Percentiles rank a stretch among this genome's conserved stretches.
Conservation (phyloP, 805 yeast species). For the Cyberlindnera mrakii region DNA sequence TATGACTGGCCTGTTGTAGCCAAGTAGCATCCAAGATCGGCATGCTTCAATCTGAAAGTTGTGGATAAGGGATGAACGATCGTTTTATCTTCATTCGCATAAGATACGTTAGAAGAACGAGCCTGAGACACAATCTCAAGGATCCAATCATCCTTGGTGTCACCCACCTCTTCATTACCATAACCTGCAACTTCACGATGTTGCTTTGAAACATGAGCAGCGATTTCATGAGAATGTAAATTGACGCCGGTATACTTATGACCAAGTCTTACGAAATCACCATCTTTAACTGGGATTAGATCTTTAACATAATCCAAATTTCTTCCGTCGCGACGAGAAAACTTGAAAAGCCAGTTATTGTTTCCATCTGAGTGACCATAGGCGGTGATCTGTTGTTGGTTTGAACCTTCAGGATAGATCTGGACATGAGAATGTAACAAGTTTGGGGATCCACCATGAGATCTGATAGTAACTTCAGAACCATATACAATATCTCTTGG, state of each 20-base stretch:
- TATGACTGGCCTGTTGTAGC: constrained; percentile 64
- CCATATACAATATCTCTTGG: constrained; percentile 64
- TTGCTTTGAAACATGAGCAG: constrained; percentile 64
- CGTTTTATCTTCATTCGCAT: constrained; percentile 40
- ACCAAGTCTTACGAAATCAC: constrained; percentile 61
- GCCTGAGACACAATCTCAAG: constrained; percentile 70
- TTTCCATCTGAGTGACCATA: constrained; percentile 86
- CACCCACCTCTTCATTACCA: constrained; percentile 68
- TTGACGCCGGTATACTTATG: constrained; percentile 70
- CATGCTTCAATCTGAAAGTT: constrained; percentile 61
- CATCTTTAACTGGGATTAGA: constrained; percentile 39
- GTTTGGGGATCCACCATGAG: constrained; percentile 72
- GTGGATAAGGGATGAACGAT: constrained; percentile 73
- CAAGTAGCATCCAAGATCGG: constrained; percentile 63
- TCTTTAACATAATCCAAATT: constrained; percentile 3
- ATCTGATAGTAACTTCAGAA: constrained; percentile 38
- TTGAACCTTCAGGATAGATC: constrained; percentile 83
- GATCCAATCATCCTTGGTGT: constrained; percentile 84
- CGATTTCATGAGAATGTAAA: constrained; percentile 75
- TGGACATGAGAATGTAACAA: constrained; percentile 85
- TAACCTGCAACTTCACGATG: constrained; percentile 86
- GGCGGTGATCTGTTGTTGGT: constrained; percentile 91
- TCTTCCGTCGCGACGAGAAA: constrained; percentile 37
- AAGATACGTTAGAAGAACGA: constrained; percentile 28
- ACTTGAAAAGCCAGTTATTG: constrained; percentile 73